Conservation (phyloP, 1,284 basidiomycete genomes). For the Apiotrichum brassicae region DNA sequence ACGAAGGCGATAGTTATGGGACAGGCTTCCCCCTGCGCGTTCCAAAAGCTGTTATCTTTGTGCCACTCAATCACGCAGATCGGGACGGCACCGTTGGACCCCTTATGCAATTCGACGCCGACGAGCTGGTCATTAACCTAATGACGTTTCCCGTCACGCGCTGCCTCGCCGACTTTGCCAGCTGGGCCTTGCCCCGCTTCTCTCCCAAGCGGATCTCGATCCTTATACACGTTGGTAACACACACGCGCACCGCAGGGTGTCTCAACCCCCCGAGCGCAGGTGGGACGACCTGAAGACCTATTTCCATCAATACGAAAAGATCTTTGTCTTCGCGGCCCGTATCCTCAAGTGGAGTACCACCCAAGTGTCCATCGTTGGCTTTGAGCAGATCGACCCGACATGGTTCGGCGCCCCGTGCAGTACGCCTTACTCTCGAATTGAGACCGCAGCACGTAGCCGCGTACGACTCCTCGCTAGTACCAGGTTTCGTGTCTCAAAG, state of each 20-base stretch:
- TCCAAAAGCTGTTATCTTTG: neutral
- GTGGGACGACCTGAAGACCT: neutral
- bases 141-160: neutral
- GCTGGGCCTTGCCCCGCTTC: neutral
- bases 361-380: neutral
- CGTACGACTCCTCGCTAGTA: neutral
- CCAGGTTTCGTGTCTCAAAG: neutral
- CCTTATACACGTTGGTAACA: neutral
- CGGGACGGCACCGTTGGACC: neutral
- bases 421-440: neutral
- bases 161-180: neutral
- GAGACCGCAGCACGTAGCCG: neutral
- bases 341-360: neutral
- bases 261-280: neutral
- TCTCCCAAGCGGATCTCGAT: neutral
- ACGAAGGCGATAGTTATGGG: neutral
- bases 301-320: neutral
- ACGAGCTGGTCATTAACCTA: neutral
- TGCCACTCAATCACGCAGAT: neutral
- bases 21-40: neutral
- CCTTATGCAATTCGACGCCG: neutral
- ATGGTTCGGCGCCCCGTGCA: neutral
- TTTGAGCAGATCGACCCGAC: neutral
- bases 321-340: neutral
- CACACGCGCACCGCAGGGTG: neutral